Base-by-base conservation (phyloP, 2,329 filamentous ascomycete genomes). In the Cordyceps pruinosa region DNA sequence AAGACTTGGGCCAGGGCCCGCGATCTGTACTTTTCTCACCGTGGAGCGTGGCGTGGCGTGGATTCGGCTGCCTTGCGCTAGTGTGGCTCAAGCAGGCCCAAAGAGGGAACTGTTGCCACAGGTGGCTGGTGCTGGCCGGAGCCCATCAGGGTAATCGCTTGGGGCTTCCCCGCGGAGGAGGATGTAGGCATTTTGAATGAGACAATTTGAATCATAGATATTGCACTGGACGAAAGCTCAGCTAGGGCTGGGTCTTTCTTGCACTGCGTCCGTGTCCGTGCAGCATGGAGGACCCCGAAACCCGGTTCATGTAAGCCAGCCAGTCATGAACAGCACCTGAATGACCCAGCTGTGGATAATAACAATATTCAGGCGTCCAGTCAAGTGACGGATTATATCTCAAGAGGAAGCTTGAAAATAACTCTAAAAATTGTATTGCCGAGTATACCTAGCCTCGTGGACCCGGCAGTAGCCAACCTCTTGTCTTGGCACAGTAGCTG, bases 21-120 rank as follows among this genome's bases (percentile, higher is more conserved):
- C 51, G 57, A 58, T 58, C 57, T 58, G 57, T 58, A 55, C 57
- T 58, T 58, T 58, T 58, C 51, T 21, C 34, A 19, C 15, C 34
- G 26, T 32, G 32, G 23, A 28, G 23, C 13, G 45, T 15, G n/a
- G 49, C 50, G 41, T 44, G 39, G 34, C 49, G 49, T 52, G 49
- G 50, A 23, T 53, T 19, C 41, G 23, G 50, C 39, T 53, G 50
- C 50, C 50, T 53, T 45, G 50, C 50, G 50, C 21, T 52, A 52
- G 37, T 44, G 49, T 52, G 37, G 26, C 49, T 41, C 12, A 45
- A 35, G 21, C 47, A 45, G 13, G 19, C 30, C 50, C 21, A 45
- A 53, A 35, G 34, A 50, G 48, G 48, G 34, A 47, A 34, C 28
- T 23, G 21, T 34, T 34, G 45, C 45, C 45, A 47, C 45, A 34